Evolutionary conservation across 495 filamentous ascomycete genomes (phyloP), one percentile per base, ranked within the genome.

Genomic region (Immersiella caudata): DNA sequence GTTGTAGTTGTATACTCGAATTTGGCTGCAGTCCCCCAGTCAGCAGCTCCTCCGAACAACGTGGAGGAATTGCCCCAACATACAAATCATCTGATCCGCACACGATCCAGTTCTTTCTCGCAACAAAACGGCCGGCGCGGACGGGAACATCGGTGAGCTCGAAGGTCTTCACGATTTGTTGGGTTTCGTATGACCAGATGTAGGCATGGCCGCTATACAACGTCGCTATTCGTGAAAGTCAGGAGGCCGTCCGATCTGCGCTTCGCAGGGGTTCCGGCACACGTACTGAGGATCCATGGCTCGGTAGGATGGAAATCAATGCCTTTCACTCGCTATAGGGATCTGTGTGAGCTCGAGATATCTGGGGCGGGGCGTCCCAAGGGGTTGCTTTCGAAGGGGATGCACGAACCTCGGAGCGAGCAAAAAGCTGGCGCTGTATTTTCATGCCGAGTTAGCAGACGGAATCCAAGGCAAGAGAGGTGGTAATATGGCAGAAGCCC

Each of bases 31-130:
- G 33, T 51, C 33, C 49, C 9, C 16, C 22, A 52, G 56, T 46
- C 51, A 18, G 65, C 60, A 68, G 40, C 36, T 16, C 46, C 9
- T 55, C 36, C 27, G 8, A 11, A 7, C 16, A n/a, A 18, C 16
- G 12, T 11, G 9, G 16, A 25, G 21, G 25, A 0, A 8, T 56
- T 25, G 26, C n/a, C 60, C 29, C 71, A 70, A 95, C 92, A 64
- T 97, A 94, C 84, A 97, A 99, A 84, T 98, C 95, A 82, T 99
- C 95, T 55, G 93, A 97, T 70, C 95, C 95, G 79, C 93, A 96
- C 52, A 97, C 94, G 72, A 99, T 96, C 96, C 96, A 98, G 79
- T 98, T 98, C 87, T 98, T 98, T 67, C 95, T 87, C 71, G 96
- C 93, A 77, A 99, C 88, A 79, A 99, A 99, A 67, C 96, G 92